Base-by-base conservation (phyloP, 2,329 filamentous ascomycete genomes). In the Plenodomus tracheiphilus region DNA sequence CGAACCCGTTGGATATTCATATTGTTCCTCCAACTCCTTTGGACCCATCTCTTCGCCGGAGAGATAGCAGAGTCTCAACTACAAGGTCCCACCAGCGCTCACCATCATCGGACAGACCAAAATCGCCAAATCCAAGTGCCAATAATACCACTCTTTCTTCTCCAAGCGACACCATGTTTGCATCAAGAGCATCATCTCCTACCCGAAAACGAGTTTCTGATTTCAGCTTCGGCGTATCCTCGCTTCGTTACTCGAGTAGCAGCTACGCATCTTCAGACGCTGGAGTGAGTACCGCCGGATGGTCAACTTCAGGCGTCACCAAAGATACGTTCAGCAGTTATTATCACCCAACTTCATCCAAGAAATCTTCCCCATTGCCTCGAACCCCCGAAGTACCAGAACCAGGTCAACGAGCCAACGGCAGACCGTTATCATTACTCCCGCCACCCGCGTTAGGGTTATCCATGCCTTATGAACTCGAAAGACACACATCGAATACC, bases 211-310 rank as follows among this genome's bases (percentile, higher is more conserved):
- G 62, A 15, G 52, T 61, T 2, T 65, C 65, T 25, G 64, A 60
- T 17, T 60, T 68, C 34, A 69, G 63, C 43, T 57, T 64, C 15
- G 59, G 43, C 89, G 77, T n/a, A 85, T 91, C 88, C 86, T 91
- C 76, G 91, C 88, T 73, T 92, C 92, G 60, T 91, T 91, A 74
- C 93, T 96, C 62, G 1, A 54, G 49, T 89, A 88, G 20, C 85
- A 85, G 72, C 93, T 91, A 66, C 94, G 93, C 72, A 93, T 91
- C 73, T 88, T 94, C 43, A 94, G 83, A 70, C 94, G 90, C 49
- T 5, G 54, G 53, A 13, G 43, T 54, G 15, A 64, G 52, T 30
- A 53, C 56, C 32, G 43, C 21, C 6, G 49, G 51, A n/a, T 53
- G 57, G 54, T 51, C 51, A 16, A 54, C 45, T 20, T 50, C 55